These are phyloP conservation scores for Fusarium gaditjirri DNA, from an alignment of 2,329 filamentous ascomycete species.

Conservation along the genomic window DNA sequence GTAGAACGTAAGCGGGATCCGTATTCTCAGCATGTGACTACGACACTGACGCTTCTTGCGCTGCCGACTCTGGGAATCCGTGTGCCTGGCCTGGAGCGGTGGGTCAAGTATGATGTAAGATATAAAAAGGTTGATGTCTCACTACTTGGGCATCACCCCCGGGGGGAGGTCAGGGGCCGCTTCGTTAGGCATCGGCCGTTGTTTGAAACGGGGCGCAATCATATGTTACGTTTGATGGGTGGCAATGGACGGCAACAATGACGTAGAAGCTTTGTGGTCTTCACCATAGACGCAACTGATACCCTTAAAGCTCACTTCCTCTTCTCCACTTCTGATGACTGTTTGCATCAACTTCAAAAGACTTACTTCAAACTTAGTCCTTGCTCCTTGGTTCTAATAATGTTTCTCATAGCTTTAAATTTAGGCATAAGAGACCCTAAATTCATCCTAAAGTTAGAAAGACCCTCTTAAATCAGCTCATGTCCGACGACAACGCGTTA, in stretches of 20 bases:
- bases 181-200: conserved; percentile 13
- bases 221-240: conserved; percentile 28
- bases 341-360: not conserved
- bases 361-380: not conserved
- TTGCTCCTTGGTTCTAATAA: not conserved
- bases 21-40: conserved; percentile 40
- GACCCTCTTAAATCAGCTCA: not conserved
- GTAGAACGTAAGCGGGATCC: conserved; percentile 48
- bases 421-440: not conserved
- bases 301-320: not conserved
- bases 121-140: conserved; percentile 61
- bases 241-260: conserved; percentile 24
- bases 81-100: conserved; percentile 58
- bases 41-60: conserved; percentile 58
- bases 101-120: conserved; percentile 61
- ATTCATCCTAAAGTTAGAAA: not conserved
- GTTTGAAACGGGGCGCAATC: conserved; percentile 23
- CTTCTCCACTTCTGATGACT: not conserved
- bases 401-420: not conserved
- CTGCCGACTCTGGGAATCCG: conserved; percentile 63
- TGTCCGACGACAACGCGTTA: too few species aligned
- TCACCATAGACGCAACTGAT: not conserved
- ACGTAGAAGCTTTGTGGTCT: not conserved
- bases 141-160: conserved; percentile 48
- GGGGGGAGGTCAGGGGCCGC: conserved; percentile 18